These are phyloP conservation scores for Fusarium tricinctum DNA, from an alignment of 2,329 filamentous ascomycete genomes.

Conservation along the genomic window DNA sequence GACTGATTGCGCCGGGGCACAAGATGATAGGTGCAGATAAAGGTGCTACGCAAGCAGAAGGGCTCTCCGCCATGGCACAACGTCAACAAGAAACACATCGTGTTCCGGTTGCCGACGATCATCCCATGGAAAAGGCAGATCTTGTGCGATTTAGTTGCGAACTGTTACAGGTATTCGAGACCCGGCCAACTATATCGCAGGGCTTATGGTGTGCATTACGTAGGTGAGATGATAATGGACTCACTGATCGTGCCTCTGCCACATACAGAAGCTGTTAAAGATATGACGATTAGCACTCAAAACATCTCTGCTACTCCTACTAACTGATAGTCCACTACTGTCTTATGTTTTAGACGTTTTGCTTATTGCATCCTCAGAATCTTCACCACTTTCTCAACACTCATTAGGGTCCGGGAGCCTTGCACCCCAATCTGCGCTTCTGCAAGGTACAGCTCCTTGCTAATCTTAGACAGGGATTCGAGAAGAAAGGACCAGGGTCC, in stretches of 20 bases:
- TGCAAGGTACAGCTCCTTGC: slow-evolving; percentile 41
- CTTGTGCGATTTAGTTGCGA: slow-evolving; percentile 24
- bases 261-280: slow-evolving; percentile 4
- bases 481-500: slow-evolving; percentile 8
- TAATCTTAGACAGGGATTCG: slow-evolving; percentile 31
- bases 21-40: neutral
- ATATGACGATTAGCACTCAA: slow-evolving; percentile 17
- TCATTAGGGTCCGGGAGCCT: slow-evolving; percentile 17
- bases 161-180: slow-evolving; percentile 30
- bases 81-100: slow-evolving; percentile 38
- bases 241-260: slow-evolving; percentile 2
- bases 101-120: slow-evolving; percentile 38
- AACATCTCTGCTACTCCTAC: slow-evolving; percentile 10
- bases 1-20: slow-evolving; percentile 37
- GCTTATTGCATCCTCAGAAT: slow-evolving; percentile 7
- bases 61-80: slow-evolving; percentile 20
- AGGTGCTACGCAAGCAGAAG: slow-evolving; percentile 17
- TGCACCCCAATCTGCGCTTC: slow-evolving; percentile 24
- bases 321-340: neutral
- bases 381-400: slow-evolving; percentile 7
- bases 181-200: slow-evolving; percentile 21
- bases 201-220: slow-evolving; percentile 10
- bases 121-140: slow-evolving; percentile 21
- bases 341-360: neutral
- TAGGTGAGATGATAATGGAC: slow-evolving; percentile 10